phyloP scores from a whole-genome alignment of 140 eudicot species.

The Bidens hawaiensis region DNA sequence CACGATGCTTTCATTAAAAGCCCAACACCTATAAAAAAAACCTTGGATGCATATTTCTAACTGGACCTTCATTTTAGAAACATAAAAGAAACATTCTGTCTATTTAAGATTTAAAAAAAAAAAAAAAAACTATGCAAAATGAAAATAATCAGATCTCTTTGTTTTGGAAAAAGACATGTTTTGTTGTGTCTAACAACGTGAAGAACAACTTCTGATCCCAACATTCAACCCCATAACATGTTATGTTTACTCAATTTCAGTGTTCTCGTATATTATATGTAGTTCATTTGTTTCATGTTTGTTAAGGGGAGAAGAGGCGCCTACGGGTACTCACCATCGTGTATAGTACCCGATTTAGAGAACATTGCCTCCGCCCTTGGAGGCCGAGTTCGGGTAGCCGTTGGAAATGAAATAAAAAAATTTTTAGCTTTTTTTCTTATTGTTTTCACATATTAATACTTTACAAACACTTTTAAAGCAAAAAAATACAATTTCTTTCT shows the following conservation, averaged over 20 bases:
- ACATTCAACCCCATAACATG: constrained; percentile 10
- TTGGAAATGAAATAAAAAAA: too few species aligned
- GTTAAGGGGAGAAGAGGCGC: too few species aligned
- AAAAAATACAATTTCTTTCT: too few species aligned
- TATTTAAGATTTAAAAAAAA: neutral
- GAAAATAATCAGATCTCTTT: neutral
- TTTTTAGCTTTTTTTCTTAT: too few species aligned
- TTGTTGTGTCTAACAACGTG: constrained; percentile 6
- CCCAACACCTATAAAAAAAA: neutral
- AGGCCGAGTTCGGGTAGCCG: too few species aligned
- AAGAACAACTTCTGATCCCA: constrained; percentile 12
- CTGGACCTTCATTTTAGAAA: neutral
- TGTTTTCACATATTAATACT: too few species aligned
- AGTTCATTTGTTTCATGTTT: neutral
- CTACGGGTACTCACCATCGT: too few species aligned
- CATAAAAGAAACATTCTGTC: neutral
- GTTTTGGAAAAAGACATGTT: constrained; percentile 3
- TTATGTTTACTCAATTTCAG: constrained; percentile 9
- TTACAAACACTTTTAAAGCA: too few species aligned
- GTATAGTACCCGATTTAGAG: too few species aligned
- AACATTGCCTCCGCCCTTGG: too few species aligned
- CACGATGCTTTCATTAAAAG: constrained; percentile 1
- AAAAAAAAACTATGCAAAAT: neutral
- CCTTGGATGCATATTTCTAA: neutral
- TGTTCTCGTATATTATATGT: neutral